Percentiles rank a stretch among this genome's conserved stretches.
Conservation (phyloP, 768 basidiomycete species). For the Leccinum barrowsii region DNA sequence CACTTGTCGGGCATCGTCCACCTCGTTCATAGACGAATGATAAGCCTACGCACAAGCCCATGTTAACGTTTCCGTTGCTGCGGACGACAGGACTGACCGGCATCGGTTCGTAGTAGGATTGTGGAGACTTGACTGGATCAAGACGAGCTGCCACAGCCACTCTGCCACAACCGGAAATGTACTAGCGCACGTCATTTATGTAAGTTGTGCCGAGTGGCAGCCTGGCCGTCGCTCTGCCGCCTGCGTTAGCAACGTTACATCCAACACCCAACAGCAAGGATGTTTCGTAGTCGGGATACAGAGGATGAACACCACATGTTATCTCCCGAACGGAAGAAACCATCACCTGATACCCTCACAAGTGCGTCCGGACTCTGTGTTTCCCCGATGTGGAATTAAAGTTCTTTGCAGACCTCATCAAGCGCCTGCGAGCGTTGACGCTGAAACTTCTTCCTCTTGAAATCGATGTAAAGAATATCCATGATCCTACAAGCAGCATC, state of each 20-base stretch:
- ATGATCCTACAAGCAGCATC: conserved; percentile 75
- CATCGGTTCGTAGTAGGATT: conserved; percentile 33
- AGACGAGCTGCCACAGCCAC: conserved; percentile 30
- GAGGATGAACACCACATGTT: conserved; percentile 44
- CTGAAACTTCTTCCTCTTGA: conserved; percentile 75
- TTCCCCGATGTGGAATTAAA: background rate
- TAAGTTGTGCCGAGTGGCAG: background rate
- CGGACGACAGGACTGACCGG: conserved; percentile 42
- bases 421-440: conserved; percentile 73
- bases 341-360: conserved; percentile 70
- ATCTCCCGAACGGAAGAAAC: conserved; percentile 45
- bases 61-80: conserved; percentile 1
- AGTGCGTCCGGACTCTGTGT: conserved; percentile 43
- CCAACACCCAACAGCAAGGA: conserved; percentile 1
- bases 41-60: conserved; percentile 64
- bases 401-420: conserved; percentile 62
- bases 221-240: background rate
- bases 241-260: background rate
- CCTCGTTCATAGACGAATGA: conserved; percentile 90
- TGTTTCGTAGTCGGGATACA: conserved; percentile 27
- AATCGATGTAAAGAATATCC: conserved; percentile 62
- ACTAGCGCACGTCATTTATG: background rate
- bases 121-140: conserved; percentile 1
- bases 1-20: conserved; percentile 73
- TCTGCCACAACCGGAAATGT: background rate